Conservation (phyloP, 768 basidiomycete species). For the Rhodotorula babjevae region DNA sequence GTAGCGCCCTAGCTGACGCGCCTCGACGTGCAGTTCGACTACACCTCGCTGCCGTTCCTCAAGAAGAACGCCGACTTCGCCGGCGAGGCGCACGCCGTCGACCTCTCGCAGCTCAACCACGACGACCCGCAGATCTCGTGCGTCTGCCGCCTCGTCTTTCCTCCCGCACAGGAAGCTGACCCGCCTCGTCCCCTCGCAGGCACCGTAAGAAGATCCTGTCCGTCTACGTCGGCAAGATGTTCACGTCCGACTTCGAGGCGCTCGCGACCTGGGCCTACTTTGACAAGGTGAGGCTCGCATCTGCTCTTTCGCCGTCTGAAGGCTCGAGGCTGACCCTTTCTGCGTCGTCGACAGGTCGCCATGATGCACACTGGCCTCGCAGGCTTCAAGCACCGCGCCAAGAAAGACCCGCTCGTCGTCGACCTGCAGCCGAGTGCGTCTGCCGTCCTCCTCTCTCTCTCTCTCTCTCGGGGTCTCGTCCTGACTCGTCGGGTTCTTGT, state of each 20-base stretch:
- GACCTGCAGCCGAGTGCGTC: slow-evolving; percentile 10
- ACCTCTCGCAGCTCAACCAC: slow-evolving; percentile 5
- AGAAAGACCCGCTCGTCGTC: slow-evolving; percentile 19
- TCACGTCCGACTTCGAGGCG: slow-evolving; percentile 8
- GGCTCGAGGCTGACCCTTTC: too few species aligned
- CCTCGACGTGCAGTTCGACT: background rate
- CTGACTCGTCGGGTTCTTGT: background rate
- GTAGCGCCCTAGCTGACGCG: background rate
- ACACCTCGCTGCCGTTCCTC: slow-evolving; percentile 3
- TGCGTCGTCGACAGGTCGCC: background rate
- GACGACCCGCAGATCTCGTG: slow-evolving; percentile 14
- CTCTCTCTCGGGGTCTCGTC: background rate
- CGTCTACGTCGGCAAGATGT: slow-evolving; percentile 7
- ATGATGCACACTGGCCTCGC: background rate
- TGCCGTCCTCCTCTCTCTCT: too few species aligned
- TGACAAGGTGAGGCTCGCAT: slow-evolving; percentile 9
- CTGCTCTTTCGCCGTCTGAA: background rate
- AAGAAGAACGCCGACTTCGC: slow-evolving; percentile 15
- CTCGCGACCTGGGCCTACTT: slow-evolving; percentile 1
- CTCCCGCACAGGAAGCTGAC: background rate
- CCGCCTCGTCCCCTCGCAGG: background rate
- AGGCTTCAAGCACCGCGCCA: slow-evolving; percentile 11
- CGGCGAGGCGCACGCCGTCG: slow-evolving; percentile 1
- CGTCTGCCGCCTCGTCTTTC: background rate
- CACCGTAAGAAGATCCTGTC: slow-evolving; percentile 18